Evolutionary conservation across 1,284 basidiomycete genomes (phyloP).

Genomic region (Rhodofomes roseus): DNA sequence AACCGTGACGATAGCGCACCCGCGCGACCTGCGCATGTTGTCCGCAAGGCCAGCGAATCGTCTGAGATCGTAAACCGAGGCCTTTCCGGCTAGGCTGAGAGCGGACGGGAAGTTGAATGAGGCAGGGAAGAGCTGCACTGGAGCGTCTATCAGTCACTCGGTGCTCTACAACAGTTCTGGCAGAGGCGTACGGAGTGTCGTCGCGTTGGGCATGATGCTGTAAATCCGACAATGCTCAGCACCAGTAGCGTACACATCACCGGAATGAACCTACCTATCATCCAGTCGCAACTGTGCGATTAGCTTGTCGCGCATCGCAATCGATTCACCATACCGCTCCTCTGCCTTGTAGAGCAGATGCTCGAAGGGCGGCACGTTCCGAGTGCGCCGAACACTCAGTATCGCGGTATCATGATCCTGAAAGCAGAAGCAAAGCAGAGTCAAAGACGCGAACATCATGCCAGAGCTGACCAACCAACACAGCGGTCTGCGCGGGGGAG

Average conservation of each 20-base stretch:
- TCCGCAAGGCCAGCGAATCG: too few species aligned
- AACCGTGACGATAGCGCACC: constrained; percentile 47
- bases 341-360: neutral
- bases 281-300: neutral
- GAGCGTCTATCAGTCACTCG: neutral
- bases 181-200: neutral
- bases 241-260: neutral
- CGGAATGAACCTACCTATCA: neutral
- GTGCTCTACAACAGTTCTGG: neutral
- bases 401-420: neutral
- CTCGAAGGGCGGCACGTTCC: neutral
- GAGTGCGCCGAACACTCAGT: neutral
- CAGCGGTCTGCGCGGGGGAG: neutral
- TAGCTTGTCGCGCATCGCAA: neutral
- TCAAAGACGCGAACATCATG: neutral
- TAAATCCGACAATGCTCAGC: neutral
- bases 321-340: neutral
- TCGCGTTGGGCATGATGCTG: neutral
- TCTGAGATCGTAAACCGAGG: constrained; percentile 50
- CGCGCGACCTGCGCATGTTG: constrained; percentile 36
- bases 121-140: constrained; percentile 49
- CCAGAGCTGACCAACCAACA: neutral
- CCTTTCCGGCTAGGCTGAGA: constrained; percentile 41
- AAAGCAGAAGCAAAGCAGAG: neutral
- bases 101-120: constrained; percentile 43